A percentile compares a stretch with the other conserved stretches of the same genome.
Evolutionary conservation across 2,329 filamentous ascomycete genomes (phyloP).

Genomic region (Pseudocercospora musae): DNA sequence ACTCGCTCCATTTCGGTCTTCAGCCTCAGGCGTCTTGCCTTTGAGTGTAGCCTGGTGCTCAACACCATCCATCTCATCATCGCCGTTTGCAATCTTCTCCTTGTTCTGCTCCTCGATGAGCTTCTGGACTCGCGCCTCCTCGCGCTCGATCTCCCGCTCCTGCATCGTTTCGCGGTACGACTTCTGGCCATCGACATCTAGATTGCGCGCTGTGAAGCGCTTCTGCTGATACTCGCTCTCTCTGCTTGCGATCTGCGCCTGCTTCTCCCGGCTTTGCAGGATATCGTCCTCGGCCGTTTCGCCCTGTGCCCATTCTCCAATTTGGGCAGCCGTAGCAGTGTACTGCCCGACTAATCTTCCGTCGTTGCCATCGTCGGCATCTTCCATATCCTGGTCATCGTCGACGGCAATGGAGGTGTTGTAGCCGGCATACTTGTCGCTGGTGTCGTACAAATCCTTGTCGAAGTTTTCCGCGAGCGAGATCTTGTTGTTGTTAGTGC

Average conservation of each 20-base stretch:
- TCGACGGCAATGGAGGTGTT: constrained; percentile 80
- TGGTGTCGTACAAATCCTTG: constrained; percentile 71
- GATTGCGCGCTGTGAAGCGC: constrained; percentile 80
- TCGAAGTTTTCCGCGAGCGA: constrained; percentile 89
- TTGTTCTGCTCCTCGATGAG: constrained; percentile 74
- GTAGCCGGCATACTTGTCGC: constrained; percentile 84
- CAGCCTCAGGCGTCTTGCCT: constrained; percentile 45
- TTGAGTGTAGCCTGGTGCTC: constrained; percentile 70
- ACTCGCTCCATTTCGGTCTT: constrained; percentile 45
- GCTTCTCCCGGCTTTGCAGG: constrained; percentile 79
- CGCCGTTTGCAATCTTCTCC: constrained; percentile 63
- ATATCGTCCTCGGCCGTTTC: constrained; percentile 92
- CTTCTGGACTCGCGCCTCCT: constrained; percentile 81
- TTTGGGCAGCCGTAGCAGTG: constrained; percentile 85
- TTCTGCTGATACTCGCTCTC: constrained; percentile 99
- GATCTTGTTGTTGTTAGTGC: constrained; percentile 72
- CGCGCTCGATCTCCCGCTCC: constrained; percentile 81
- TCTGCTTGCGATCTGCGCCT: constrained; percentile 83
- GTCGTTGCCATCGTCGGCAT: constrained; percentile 64
- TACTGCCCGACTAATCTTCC: constrained; percentile 84
- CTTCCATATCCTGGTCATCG: constrained; percentile 73
- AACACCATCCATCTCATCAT: constrained; percentile 61
- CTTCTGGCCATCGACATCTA: constrained; percentile 68
- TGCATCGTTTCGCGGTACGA: constrained; percentile 92
- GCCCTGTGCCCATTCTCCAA: constrained; percentile 88